Evolutionary conservation across 345 rosid genomes (phyloP), one percentile per base, ranked within the genome.

Genomic region (Pistacia vera): DNA sequence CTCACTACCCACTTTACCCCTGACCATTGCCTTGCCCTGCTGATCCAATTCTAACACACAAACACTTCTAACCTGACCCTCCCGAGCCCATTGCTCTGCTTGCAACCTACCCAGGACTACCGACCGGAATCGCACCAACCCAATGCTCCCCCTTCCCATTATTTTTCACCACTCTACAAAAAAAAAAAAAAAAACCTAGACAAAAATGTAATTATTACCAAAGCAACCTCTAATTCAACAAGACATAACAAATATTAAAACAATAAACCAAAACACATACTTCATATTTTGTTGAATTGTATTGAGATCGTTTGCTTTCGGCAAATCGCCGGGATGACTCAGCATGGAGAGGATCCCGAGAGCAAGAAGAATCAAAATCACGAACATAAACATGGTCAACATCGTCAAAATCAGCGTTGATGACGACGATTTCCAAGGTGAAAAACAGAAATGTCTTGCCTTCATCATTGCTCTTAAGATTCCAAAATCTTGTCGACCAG

Each of bases 321-420:
- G 79, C 13, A 89, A 84, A 73, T 68, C 86, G 11, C 68, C 80
- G 72, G 86, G 82, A 77, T 72, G 68, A 86, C 88, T 87, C 13
- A 97, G 96, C 64, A 93, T 77, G 30, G 93, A 92, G 83, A 89
- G 79, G 69, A 92, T 87, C 13, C 96, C 96, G 55, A 95, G 85
- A 3, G 87, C 85, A 51, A 95, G 93, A 66, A 93, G 97, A 77
- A 93, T 81, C 79, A 89, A 77, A 70, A 88, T 84, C 60, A 86
- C 86, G 83, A 93, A 85, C 30, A 94, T 88, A 84, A 88, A 83
- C 83, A 85, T 81, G 63, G 89, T 70, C 70, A 95, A 79, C 81
- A 83, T 56, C 6, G 88, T 79, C 65, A 89, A 78, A 48, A 90
- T 72, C 80, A 88, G 74, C 62, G 90, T 88, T 60, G 94, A 83